These are phyloP conservation scores for Xylaria curta DNA, from an alignment of 495 filamentous ascomycete species.

Conservation along the genomic window DNA sequence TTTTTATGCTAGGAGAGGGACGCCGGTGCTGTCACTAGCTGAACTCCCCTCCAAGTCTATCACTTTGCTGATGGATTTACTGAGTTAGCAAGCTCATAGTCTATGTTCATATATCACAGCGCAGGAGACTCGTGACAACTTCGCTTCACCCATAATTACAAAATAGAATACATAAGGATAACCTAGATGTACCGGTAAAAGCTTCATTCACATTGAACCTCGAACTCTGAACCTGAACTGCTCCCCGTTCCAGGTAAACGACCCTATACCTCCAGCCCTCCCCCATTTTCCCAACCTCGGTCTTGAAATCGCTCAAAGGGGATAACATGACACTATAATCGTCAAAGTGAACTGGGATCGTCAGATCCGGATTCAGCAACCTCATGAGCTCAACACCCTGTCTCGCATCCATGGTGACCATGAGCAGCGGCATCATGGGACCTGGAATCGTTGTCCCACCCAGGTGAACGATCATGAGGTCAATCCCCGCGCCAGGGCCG, in stretches of 20 bases:
- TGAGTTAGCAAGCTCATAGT: neutral
- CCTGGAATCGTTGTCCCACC: conserved; percentile 71
- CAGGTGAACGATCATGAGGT: conserved; percentile 73
- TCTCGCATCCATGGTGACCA: conserved; percentile 76
- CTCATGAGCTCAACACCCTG: conserved; percentile 67
- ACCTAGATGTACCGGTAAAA: too few species aligned
- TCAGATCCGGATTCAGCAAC: conserved; percentile 66
- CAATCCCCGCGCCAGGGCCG: conserved; percentile 50
- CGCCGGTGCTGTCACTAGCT: neutral
- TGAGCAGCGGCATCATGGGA: conserved; percentile 61
- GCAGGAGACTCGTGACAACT: neutral
- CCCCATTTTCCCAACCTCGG: conserved; percentile 51
- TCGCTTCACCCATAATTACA: neutral
- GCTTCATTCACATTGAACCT: conserved; percentile 19
- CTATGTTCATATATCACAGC: neutral
- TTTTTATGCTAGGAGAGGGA: neutral
- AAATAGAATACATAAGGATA: neutral
- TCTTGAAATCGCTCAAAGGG: conserved; percentile 65
- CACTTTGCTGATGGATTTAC: neutral
- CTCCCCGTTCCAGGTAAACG: conserved; percentile 68
- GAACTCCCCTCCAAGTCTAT: neutral
- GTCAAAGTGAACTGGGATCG: conserved; percentile 74
- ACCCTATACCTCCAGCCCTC: conserved; percentile 60
- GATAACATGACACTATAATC: conserved; percentile 70
- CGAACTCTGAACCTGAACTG: conserved; percentile 62